Evolutionary conservation across 2,329 filamentous ascomycete genomes (phyloP), one percentile per base, ranked within the genome.

Genomic region (Ceratocystis alfenasii): DNA sequence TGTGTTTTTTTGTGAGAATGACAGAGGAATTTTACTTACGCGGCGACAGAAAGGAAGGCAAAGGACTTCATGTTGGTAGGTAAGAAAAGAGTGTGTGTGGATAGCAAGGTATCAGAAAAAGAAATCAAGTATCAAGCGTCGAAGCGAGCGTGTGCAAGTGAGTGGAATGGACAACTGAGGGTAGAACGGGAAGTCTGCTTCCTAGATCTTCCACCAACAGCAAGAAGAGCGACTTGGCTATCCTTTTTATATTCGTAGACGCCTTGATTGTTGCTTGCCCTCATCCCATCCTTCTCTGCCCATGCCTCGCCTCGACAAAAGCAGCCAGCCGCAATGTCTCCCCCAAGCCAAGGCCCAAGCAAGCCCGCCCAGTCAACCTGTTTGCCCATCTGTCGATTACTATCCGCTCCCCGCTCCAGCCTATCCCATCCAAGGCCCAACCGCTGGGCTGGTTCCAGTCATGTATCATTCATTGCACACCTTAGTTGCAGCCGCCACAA

Each of bases 61-160:
- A 46, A 62, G 62, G 66, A 55, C 66, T 67, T 67, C 66, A 67
- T 67, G 5, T 17, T 63, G 55, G 45, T 53, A 30, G 30, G 61
- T 55, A 44, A 62, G 57, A 65, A 41, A 44, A 60, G 53, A 62
- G 46, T 55, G 50, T 60, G 64, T 55, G 33, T 25, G 4, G 30
- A 46, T 46, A 65, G 46, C 30, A 55, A 64, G 15, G 22, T 59
- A 46, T 65, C 48, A 64, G 57, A 22, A 44, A 62, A n/a, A 6
- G 28, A 46, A 46, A 46, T 45, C 12, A 7, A 15, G 10, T 10
- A n/a, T 10, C 33, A 65, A 62, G 30, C 33, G 30, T 28, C 22
- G 57, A 66, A 63, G 30, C 30, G 46, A 63, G 17, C 30, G 62
- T 63, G 59, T 62, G 15, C 6, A 17, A 59, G 28, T 30, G 53